Evolutionary conservation across 208 protist genomes (phyloP), one percentile per base, ranked within the genome.

Genomic region (Acanthamoeba healyi): DNA sequence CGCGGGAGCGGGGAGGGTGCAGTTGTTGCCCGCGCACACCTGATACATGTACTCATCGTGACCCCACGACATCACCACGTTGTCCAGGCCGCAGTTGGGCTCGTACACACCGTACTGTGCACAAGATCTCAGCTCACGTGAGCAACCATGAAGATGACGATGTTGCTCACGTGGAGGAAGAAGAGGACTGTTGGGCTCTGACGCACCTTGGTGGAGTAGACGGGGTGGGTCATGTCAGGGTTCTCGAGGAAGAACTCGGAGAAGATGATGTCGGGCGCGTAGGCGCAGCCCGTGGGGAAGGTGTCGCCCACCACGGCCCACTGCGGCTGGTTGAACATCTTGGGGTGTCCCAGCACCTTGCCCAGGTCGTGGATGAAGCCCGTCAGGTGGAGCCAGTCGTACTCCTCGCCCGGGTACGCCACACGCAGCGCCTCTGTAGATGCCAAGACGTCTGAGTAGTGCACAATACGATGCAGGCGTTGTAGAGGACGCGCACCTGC

Each of bases 41-140:
- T 95, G 87, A 44, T 96, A 97, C 81, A 97, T 95, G 49, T 97
- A 97, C 82, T 97, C 96, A 67, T 97, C 96, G 54, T 97, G 96
- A 10, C 96, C 96, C 95, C 94, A 97, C 24, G 92, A 72, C 95
- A 97, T 96, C 1, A 92, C 26, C 12, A 97, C 40, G 72, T 97
- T 96, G 14, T 96, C 94, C 7, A 97, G 63, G 12, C 96, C 96
- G 86, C 92, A 96, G 34, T 81, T 74, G 15, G 61, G 6, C 56
- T 96, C 34, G 88, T 97, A 97, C 2, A 97, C 77, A 26, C 96
- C 96, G 56, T 65, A 65, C 74, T 95, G 38, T 22, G 19, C 74
- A 95, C 44, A 58, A 58, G n/a, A n/a, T n/a, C n/a, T n/a, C n/a
- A n/a, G n/a, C n/a, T n/a, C n/a, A n/a, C n/a, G n/a, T n/a, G n/a